A percentile compares a stretch with the other conserved stretches of the same genome.
Evolutionary conservation across 306 rosid genomes (phyloP).

Genomic region (Trifolium fragiferum): DNA sequence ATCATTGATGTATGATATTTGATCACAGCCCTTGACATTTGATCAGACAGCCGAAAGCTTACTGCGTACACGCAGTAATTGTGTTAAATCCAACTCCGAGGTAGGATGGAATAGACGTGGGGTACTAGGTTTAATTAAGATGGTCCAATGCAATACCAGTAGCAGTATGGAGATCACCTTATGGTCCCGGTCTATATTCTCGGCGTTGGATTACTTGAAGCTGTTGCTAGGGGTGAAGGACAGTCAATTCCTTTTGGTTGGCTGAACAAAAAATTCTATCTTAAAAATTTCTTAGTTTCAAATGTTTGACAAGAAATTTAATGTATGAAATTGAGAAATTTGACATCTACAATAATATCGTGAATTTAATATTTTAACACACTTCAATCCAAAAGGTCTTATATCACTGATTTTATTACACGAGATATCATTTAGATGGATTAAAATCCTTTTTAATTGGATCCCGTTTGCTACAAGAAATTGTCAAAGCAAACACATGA

Average conservation of each 20-base stretch:
- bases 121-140: not conserved
- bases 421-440: not conserved
- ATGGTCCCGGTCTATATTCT: conserved; percentile 6
- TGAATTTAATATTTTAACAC: not conserved
- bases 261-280: not conserved
- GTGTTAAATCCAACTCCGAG: too few relatives aligned
- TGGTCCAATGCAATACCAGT: conserved; percentile 12
- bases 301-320: not conserved
- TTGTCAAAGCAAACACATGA: too few relatives aligned
- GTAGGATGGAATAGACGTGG: not conserved
- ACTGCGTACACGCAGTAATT: too few relatives aligned
- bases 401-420: not conserved
- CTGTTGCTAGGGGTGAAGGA: not conserved
- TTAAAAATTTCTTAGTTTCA: not conserved
- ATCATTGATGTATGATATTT: too few relatives aligned
- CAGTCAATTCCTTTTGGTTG: conserved; percentile 2
- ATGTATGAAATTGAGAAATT: not conserved
- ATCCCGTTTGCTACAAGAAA: too few relatives aligned
- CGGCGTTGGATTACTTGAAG: not conserved
- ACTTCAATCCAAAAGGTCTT: not conserved
- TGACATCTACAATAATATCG: not conserved
- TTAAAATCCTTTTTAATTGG: too few relatives aligned
- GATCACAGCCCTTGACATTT: too few relatives aligned
- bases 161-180: not conserved
- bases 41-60: too few relatives aligned